These are phyloP conservation scores for Ceratobasidium sp. DNA, from an alignment of 1,284 basidiomycete species.

Conservation along the genomic window DNA sequence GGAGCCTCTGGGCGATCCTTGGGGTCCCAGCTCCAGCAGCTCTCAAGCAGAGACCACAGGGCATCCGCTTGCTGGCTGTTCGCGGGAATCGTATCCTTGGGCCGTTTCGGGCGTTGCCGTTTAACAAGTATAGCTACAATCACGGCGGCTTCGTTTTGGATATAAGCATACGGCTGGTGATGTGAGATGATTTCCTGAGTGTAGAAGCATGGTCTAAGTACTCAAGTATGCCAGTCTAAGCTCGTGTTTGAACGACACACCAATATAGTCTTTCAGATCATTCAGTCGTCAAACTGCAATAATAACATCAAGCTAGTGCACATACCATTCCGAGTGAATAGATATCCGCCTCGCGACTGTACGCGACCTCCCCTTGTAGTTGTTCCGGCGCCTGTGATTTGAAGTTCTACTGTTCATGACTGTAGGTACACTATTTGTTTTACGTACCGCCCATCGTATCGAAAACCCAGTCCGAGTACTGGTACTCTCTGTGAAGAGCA, in stretches of 20 bases:
- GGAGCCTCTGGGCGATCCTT: not conserved
- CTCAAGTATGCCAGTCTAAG: too few species aligned
- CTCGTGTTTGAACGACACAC: not conserved
- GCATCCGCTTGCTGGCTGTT: not conserved
- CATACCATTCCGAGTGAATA: slow-evolving; percentile 6
- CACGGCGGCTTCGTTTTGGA: not conserved
- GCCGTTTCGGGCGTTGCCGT: not conserved
- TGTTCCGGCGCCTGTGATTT: not conserved
- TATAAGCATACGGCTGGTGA: not conserved
- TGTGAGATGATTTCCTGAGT: not conserved
- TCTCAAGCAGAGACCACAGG: not conserved
- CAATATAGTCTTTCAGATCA: not conserved
- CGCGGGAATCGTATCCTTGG: not conserved
- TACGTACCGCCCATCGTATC: not conserved
- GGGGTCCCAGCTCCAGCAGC: not conserved
- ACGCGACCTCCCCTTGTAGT: not conserved
- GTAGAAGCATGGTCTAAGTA: too few species aligned
- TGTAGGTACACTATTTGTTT: not conserved
- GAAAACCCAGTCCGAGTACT: not conserved
- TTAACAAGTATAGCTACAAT: not conserved
- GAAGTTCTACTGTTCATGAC: not conserved
- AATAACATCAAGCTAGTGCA: not conserved
- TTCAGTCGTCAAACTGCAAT: not conserved
- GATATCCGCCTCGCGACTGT: not conserved
- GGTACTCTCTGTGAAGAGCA: not conserved